Evolutionary conservation across 1,284 basidiomycete genomes (phyloP).

Genomic region (Fomitopsis schrenkii): DNA sequence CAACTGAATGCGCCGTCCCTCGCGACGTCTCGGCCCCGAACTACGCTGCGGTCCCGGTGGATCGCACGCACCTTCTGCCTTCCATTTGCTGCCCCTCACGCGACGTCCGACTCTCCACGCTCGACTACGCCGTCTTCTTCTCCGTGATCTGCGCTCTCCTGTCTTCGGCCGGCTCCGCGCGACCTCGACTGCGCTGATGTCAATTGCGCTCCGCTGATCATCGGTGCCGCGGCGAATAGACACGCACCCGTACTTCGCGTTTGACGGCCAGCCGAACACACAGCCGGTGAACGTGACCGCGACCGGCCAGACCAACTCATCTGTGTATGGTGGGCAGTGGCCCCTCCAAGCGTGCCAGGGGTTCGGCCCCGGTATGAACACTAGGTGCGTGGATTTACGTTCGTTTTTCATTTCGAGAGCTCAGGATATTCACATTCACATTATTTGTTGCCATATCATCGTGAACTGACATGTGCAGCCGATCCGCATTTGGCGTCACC

Average conservation of each 20-base stretch:
- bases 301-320: constrained; percentile 22
- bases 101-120: background rate
- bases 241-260: constrained; percentile 42
- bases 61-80: too few species aligned
- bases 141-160: background rate
- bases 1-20: background rate
- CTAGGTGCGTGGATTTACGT: constrained; percentile 33
- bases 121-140: background rate
- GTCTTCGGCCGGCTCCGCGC: background rate
- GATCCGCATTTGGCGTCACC: constrained; percentile 42
- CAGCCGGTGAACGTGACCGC: constrained; percentile 30
- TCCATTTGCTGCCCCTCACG: background rate
- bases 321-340: constrained; percentile 28
- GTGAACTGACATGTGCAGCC: constrained; percentile 21
- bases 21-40: background rate
- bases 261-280: constrained; percentile 31
- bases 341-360: constrained; percentile 37
- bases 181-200: background rate
- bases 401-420: constrained; percentile 13
- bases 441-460: background rate
- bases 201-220: background rate
- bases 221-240: constrained; percentile 35
- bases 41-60: too few species aligned
- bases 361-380: constrained; percentile 51
- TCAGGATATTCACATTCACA: too few species aligned